Conservation (phyloP, 192 early-diverging fungal genomes). For the Coemansia sp. region DNA sequence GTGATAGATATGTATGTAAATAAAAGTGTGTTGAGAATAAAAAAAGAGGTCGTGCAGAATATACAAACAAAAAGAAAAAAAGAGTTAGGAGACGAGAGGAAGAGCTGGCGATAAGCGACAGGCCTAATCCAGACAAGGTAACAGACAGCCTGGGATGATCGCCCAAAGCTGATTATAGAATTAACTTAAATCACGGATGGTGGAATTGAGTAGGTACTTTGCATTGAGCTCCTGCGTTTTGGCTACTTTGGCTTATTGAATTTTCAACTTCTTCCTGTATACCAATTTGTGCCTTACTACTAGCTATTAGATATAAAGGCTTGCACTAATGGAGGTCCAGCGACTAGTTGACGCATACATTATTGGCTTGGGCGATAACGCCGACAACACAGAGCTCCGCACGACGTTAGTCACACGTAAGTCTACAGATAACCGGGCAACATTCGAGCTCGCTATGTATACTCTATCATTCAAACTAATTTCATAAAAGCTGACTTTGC, state of each 20-base stretch:
- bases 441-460: neutral
- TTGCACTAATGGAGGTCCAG: constrained; percentile 40
- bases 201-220: neutral
- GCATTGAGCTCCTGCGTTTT: neutral
- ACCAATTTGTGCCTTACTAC: neutral
- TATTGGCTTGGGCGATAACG: constrained; percentile 47
- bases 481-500: neutral
- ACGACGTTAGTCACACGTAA: constrained; percentile 29
- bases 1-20: neutral
- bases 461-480: neutral
- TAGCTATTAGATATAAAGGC: constrained; percentile 12
- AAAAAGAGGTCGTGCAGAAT: constrained; percentile 11
- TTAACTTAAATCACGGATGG: too few relatives aligned
- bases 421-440: constrained; percentile 1
- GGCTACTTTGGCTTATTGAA: neutral
- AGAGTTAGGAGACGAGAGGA: constrained; percentile 1
- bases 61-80: constrained; percentile 17
- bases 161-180: neutral
- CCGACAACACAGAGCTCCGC: constrained; percentile 45
- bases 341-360: constrained; percentile 56
- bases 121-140: neutral
- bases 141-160: neutral
- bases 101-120: neutral
- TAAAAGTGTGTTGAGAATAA: constrained; percentile 1
- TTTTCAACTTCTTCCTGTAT: neutral